Evolutionary conservation across 495 filamentous ascomycete species (phyloP).

Genomic region (Aspergillus hancockii): DNA sequence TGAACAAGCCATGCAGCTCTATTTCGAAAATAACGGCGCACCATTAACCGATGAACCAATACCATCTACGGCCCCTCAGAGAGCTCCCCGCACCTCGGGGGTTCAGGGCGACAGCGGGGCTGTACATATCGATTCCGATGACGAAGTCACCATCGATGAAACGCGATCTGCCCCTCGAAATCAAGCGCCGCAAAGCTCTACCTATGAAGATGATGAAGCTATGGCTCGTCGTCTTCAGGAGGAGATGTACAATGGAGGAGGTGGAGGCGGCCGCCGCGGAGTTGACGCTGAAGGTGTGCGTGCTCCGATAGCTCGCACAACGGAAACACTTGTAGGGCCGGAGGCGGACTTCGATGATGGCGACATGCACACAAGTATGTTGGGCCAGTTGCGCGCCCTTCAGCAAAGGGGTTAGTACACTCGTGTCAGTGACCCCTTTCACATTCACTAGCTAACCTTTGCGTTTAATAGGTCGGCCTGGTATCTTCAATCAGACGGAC

Average conservation of each 20-base stretch:
- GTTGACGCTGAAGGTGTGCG: constrained; percentile 66
- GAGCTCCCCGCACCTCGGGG: constrained; percentile 22
- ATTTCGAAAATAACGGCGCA: constrained; percentile 76
- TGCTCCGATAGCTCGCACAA: constrained; percentile 88
- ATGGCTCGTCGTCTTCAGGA: constrained; percentile 90
- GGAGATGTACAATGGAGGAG: constrained; percentile 72
- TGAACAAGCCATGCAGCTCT: constrained; percentile 85
- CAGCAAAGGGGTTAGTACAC: constrained; percentile 49
- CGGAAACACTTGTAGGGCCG: constrained; percentile 85
- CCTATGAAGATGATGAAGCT: constrained; percentile 84
- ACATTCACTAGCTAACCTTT: constrained; percentile 13
- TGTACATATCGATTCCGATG: constrained; percentile 72
- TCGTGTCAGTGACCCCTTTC: background rate
- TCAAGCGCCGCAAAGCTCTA: constrained; percentile 17
- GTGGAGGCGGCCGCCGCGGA: constrained; percentile 39
- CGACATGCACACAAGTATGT: constrained; percentile 61
- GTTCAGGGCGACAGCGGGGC: constrained; percentile 59
- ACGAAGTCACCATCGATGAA: constrained; percentile 41
- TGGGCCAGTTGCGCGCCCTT: constrained; percentile 65
- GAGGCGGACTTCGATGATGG: constrained; percentile 58
- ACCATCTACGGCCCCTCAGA: constrained; percentile 31
- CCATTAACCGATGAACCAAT: constrained; percentile 41
- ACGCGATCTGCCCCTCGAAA: constrained; percentile 23
- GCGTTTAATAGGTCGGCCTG: constrained; percentile 50
- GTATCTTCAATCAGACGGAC: constrained; percentile 86